A percentile compares a stretch with the other conserved stretches of the same genome.
These are phyloP conservation scores for Diaporthe vaccinii DNA, from an alignment of 2,329 filamentous ascomycete genomes.

Conservation along the genomic window DNA sequence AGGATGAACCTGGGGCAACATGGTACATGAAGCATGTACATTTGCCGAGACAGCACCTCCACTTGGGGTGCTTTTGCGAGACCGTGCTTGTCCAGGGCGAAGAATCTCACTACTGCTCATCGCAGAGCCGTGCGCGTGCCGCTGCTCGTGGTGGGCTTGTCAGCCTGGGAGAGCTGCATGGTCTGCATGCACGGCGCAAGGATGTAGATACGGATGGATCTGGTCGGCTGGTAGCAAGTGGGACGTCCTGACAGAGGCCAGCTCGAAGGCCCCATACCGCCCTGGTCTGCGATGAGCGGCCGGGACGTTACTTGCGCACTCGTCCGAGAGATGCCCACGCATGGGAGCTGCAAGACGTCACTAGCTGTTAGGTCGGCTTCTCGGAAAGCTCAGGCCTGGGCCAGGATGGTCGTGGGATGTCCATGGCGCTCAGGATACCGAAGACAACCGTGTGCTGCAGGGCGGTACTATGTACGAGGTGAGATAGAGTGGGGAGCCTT, in stretches of 20 bases:
- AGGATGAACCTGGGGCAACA: slow-evolving; percentile 9
- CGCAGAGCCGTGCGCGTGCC: slow-evolving; percentile 5
- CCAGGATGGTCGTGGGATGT: background rate
- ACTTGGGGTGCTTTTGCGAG: background rate
- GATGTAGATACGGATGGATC: background rate
- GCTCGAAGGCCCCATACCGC: background rate
- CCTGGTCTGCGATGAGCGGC: background rate
- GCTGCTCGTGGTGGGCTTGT: slow-evolving; percentile 12
- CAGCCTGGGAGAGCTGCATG: background rate
- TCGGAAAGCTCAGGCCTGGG: background rate
- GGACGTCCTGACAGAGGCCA: background rate
- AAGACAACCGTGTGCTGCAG: slow-evolving; percentile 4
- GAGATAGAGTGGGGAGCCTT: slow-evolving; percentile 13
- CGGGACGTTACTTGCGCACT: slow-evolving; percentile 25
- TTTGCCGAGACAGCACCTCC: slow-evolving; percentile 5
- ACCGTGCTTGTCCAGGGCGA: background rate
- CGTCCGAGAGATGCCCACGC: background rate
- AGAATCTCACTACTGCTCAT: slow-evolving; percentile 7
- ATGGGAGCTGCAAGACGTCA: slow-evolving; percentile 21
- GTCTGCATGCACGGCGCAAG: background rate
- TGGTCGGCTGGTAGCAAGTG: background rate
- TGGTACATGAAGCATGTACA: slow-evolving; percentile 6
- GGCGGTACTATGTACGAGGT: slow-evolving; percentile 23
- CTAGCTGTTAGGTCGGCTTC: slow-evolving; percentile 8
- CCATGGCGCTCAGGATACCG: background rate